Conservation (phyloP, 768 basidiomycete species). For the Serendipita vermifera region DNA sequence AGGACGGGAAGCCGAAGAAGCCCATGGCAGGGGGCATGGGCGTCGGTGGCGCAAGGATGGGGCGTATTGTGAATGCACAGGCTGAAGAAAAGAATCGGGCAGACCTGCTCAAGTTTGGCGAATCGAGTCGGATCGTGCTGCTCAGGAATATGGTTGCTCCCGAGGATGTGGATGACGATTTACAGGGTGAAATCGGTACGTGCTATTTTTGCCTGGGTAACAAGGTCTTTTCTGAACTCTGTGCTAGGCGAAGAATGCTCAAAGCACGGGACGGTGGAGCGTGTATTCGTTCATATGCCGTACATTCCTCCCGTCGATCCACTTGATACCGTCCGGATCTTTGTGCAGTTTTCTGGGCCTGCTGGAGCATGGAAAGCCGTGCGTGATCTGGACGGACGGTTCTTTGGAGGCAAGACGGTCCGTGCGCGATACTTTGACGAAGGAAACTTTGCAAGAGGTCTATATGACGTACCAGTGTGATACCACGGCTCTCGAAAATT, state of each 20-base stretch:
- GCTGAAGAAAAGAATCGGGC: slow-evolving; percentile 67
- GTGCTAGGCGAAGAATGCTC: slow-evolving; percentile 75
- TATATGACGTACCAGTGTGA: not conserved
- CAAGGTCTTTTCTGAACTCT: slow-evolving; percentile 3
- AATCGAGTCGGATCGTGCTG: slow-evolving; percentile 79
- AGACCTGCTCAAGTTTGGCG: slow-evolving; percentile 71
- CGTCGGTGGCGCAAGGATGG: slow-evolving; percentile 47
- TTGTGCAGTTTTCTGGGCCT: slow-evolving; percentile 81
- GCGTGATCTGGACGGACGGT: slow-evolving; percentile 83
- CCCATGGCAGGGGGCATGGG: slow-evolving; percentile 33
- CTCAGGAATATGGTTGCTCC: slow-evolving; percentile 80
- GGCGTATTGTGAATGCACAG: slow-evolving; percentile 81
- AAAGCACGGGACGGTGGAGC: slow-evolving; percentile 83
- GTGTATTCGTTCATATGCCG: slow-evolving; percentile 71
- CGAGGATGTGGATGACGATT: slow-evolving; percentile 74
- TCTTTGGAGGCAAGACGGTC: slow-evolving; percentile 76
- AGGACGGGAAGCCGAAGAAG: slow-evolving; percentile 23
- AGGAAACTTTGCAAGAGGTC: slow-evolving; percentile 23
- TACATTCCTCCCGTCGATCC: slow-evolving; percentile 50
- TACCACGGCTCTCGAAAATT: no score
- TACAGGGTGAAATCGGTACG: slow-evolving; percentile 78
- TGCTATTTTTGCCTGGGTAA: slow-evolving; percentile 12
- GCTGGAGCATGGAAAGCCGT: slow-evolving; percentile 95
- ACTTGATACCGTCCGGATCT: slow-evolving; percentile 82
- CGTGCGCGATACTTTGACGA: slow-evolving; percentile 75